Percentiles rank a stretch among this genome's conserved stretches.
These are phyloP conservation scores for Syzygium oleosum DNA, from an alignment of 345 rosid genomes.

Conservation along the genomic window DNA sequence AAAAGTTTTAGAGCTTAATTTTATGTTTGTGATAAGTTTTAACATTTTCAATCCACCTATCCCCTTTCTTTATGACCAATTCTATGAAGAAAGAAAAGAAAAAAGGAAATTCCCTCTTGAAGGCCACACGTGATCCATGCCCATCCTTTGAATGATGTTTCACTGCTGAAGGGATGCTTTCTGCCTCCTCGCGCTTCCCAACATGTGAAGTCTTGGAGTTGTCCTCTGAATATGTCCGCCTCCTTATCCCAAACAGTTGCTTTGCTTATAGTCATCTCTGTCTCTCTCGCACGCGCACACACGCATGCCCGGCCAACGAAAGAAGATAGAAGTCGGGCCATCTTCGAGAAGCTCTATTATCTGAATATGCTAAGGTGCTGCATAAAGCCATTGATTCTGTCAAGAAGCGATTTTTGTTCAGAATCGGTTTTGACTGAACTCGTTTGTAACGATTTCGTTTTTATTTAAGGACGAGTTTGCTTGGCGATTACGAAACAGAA, in stretches of 20 bases:
- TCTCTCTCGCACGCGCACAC: background rate
- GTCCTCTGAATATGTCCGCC: background rate
- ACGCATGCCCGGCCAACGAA: background rate
- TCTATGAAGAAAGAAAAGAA: too few relatives aligned
- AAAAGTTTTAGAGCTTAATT: too few relatives aligned
- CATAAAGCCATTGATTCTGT: too few relatives aligned
- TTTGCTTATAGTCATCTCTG: background rate
- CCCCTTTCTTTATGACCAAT: background rate
- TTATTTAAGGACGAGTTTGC: too few relatives aligned
- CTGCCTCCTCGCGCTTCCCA: background rate
- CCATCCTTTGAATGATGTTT: background rate
- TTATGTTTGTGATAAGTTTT: too few relatives aligned
- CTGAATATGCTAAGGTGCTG: background rate
- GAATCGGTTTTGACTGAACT: too few relatives aligned
- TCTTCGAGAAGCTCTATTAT: background rate
- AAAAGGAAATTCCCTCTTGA: background rate
- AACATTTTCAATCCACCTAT: too few relatives aligned
- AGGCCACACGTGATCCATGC: background rate
- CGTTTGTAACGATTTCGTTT: too few relatives aligned
- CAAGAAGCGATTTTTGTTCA: too few relatives aligned
- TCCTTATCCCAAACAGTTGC: background rate
- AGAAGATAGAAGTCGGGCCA: background rate
- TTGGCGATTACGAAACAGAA: too few relatives aligned
- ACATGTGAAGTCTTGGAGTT: background rate
- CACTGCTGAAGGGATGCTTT: background rate